These are phyloP conservation scores for Paramyrothecium roridum DNA, from an alignment of 2,329 filamentous ascomycete genomes.

Conservation along the genomic window DNA sequence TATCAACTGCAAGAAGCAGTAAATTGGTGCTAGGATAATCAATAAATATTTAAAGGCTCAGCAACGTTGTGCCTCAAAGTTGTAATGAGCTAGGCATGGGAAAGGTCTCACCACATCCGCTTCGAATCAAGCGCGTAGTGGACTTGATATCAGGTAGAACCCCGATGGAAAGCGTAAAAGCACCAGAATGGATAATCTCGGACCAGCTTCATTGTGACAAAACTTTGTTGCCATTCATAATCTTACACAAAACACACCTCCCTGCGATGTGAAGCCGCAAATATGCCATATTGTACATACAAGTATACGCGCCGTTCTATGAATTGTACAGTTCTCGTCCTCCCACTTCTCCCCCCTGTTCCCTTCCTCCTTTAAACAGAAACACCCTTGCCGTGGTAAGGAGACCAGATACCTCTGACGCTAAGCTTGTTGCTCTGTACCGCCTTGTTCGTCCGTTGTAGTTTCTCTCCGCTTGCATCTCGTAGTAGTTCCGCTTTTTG, in stretches of 20 bases:
- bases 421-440: slow-evolving; percentile 62
- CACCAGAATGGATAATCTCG: too few relatives aligned
- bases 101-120: slow-evolving; percentile 2
- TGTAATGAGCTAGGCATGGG: slow-evolving; percentile 11
- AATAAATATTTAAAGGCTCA: not conserved
- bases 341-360: too few relatives aligned
- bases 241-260: not conserved
- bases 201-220: too few relatives aligned
- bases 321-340: not conserved
- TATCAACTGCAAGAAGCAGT: slow-evolving; percentile 52
- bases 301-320: not conserved
- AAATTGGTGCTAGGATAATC: slow-evolving; percentile 19
- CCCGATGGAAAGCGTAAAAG: not conserved
- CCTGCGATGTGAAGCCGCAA: not conserved
- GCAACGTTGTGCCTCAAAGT: slow-evolving; percentile 2
- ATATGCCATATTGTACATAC: not conserved
- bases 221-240: not conserved
- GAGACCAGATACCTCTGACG: slow-evolving; percentile 69
- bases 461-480: slow-evolving; percentile 73
- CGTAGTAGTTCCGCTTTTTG: slow-evolving; percentile 74
- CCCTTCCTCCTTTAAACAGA: slow-evolving; percentile 36
- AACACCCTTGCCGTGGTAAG: slow-evolving; percentile 62
- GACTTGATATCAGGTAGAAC: not conserved
- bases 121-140: not conserved
- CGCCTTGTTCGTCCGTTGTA: slow-evolving; percentile 61